These are phyloP conservation scores for Lasiosphaeria ovina DNA, from an alignment of 495 filamentous ascomycete species.

Conservation along the genomic window DNA sequence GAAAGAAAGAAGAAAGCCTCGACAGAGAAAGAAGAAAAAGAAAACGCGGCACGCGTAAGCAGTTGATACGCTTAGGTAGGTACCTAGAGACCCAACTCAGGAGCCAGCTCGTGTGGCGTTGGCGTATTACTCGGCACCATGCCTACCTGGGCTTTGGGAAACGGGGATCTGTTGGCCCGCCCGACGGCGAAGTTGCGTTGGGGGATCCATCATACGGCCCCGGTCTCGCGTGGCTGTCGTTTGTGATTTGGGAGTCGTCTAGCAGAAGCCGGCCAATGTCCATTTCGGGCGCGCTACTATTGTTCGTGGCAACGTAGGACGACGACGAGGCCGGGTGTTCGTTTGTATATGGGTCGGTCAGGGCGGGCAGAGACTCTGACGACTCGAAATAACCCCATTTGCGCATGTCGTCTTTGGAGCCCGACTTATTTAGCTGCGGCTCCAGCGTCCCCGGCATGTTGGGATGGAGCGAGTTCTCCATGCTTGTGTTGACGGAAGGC, in stretches of 20 bases:
- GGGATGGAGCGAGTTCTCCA: constrained; percentile 33
- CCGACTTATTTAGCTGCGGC: constrained; percentile 36
- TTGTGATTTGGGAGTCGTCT: constrained; percentile 32
- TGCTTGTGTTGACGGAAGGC: constrained; percentile 38
- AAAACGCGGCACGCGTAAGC: neutral
- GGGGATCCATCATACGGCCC: constrained; percentile 3
- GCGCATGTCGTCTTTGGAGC: constrained; percentile 43
- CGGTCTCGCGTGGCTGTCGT: neutral
- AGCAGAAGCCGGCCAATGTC: constrained; percentile 50
- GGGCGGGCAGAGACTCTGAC: constrained; percentile 30
- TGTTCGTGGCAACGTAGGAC: constrained; percentile 14
- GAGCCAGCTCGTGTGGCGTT: neutral
- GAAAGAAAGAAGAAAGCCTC: constrained; percentile 2
- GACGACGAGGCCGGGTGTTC: constrained; percentile 25
- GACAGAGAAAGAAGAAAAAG: constrained; percentile 3
- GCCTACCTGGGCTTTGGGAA: constrained; percentile 2
- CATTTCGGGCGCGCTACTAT: constrained; percentile 38
- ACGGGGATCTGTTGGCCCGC: neutral
- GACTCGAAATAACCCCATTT: constrained; percentile 33
- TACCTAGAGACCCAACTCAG: neutral
- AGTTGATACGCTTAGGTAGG: neutral
- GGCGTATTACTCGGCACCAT: neutral
- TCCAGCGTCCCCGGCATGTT: constrained; percentile 33
- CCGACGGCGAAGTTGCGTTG: neutral
- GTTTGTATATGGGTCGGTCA: constrained; percentile 24